These are phyloP conservation scores for Wallacemonas rigidus DNA, from an alignment of 208 protist species.

Conservation along the genomic window DNA sequence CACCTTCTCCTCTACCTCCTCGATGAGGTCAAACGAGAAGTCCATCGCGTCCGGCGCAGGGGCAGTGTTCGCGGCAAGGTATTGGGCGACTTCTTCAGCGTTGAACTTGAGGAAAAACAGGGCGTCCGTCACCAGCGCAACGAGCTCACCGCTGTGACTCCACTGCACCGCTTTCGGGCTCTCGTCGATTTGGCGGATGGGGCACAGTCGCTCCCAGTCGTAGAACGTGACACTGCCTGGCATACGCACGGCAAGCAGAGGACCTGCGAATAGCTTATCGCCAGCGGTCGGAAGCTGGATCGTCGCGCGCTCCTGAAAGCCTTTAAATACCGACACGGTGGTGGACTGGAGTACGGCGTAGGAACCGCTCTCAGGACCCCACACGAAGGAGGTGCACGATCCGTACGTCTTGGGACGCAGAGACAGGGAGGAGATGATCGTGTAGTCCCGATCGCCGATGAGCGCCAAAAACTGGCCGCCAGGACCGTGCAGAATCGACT, in stretches of 20 bases:
- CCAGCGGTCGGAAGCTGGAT: slow-evolving; percentile 64
- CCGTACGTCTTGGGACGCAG: slow-evolving; percentile 97
- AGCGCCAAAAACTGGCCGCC: slow-evolving; percentile 96
- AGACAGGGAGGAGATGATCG: slow-evolving; percentile 97
- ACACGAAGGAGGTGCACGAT: slow-evolving; percentile 95
- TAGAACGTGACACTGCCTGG: slow-evolving; percentile 93
- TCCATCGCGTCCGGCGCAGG: slow-evolving; percentile 94
- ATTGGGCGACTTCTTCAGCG: slow-evolving; percentile 68
- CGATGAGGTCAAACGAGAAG: slow-evolving; percentile 95
- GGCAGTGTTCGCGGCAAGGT: slow-evolving; percentile 52
- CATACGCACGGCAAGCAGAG: slow-evolving; percentile 90
- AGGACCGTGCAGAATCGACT: slow-evolving; percentile 90
- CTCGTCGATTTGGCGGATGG: slow-evolving; percentile 97
- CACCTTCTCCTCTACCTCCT: slow-evolving; percentile 93
- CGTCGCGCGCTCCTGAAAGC: slow-evolving; percentile 94
- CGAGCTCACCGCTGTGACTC: slow-evolving; percentile 89
- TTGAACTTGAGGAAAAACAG: slow-evolving; percentile 97
- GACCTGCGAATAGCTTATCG: slow-evolving; percentile 87
- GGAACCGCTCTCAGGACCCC: slow-evolving; percentile 85
- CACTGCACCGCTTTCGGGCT: slow-evolving; percentile 90
- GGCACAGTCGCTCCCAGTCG: slow-evolving; percentile 94
- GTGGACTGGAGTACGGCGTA: slow-evolving; percentile 95
- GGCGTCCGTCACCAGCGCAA: slow-evolving; percentile 89
- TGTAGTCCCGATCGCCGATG: slow-evolving; percentile 97
- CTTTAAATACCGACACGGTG: slow-evolving; percentile 95